phyloP scores from a whole-genome alignment of 352 stramenopile species.

The Phytophthora lateralis region DNA sequence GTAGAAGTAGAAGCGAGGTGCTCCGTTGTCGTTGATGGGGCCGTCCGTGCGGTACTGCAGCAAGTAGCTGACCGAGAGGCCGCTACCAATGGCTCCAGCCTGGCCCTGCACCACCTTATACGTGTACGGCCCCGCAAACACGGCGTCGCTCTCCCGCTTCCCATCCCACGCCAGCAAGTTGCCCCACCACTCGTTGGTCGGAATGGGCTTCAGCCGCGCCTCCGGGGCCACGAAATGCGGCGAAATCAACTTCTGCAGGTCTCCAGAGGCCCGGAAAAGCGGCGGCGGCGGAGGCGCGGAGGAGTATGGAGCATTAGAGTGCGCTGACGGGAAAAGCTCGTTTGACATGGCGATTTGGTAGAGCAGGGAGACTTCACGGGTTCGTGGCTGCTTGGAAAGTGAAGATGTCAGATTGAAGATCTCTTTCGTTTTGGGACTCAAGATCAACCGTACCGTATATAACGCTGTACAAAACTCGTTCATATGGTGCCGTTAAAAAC shows the following conservation, averaged over 20 bases:
- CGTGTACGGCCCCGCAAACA: conserved; percentile 78
- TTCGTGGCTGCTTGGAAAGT: conserved; percentile 26
- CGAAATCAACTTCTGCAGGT: conserved; percentile 53
- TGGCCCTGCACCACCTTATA: conserved; percentile 54
- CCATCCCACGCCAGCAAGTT: conserved; percentile 75
- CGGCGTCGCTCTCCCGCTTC: conserved; percentile 65
- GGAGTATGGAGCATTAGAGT: background rate
- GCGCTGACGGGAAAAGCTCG: conserved; percentile 18
- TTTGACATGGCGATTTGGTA: conserved; percentile 29
- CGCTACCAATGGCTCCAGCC: conserved; percentile 42
- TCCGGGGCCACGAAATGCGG: conserved; percentile 48
- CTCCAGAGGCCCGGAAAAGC: conserved; percentile 56
- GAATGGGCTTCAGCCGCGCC: conserved; percentile 44
- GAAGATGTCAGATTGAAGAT: conserved; percentile 18
- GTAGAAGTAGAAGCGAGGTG: conserved; percentile 88
- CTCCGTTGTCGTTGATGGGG: conserved; percentile 76
- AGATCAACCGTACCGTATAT: no score
- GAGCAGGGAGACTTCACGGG: conserved; percentile 5
- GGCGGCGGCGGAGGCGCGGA: conserved; percentile 32
- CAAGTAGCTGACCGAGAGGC: conserved; percentile 72
- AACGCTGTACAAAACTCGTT: no score
- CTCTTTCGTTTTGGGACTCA: background rate
- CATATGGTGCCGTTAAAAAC: no score
- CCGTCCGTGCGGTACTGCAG: conserved; percentile 74
- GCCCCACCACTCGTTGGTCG: conserved; percentile 88